phyloP scores from a whole-genome alignment of 257 asterid species.

The Ilex asprella region DNA sequence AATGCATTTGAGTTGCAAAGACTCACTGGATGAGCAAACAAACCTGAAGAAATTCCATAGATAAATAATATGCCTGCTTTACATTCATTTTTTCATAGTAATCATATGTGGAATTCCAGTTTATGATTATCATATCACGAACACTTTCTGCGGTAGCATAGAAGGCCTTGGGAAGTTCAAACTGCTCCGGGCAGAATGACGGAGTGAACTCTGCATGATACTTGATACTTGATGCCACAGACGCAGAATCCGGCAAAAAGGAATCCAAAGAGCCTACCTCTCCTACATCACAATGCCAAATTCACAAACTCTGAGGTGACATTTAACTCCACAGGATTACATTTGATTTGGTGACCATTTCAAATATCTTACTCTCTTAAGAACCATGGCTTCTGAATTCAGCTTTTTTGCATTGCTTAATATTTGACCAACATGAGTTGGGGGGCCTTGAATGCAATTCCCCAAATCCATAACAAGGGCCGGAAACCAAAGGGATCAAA shows the following conservation, averaged over 20 bases:
- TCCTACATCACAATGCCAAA: constrained; percentile 20
- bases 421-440: no score
- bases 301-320: no score
- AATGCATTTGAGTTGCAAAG: not conserved
- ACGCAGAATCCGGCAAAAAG: constrained; percentile 42
- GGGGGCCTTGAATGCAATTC: no score
- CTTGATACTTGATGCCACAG: constrained; percentile 50
- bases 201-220: constrained; percentile 63
- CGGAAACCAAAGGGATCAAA: no score
- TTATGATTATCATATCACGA: constrained; percentile 49
- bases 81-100: constrained; percentile 40
- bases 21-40: constrained; percentile 4
- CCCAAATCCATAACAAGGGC: no score
- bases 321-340: not conserved
- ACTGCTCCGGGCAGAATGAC: constrained; percentile 42
- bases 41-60: constrained; percentile 73
- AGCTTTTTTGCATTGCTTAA: no score
- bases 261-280: constrained; percentile 22
- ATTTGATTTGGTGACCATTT: not conserved
- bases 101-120: constrained; percentile 58
- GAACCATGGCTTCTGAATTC: no score
- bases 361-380: no score
- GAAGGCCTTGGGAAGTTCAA: constrained; percentile 49
- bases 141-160: constrained; percentile 58
- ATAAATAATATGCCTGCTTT: constrained; percentile 56